Evolutionary conservation across 148 eudicot species (phyloP), one percentile per base, ranked within the genome.

Genomic region (Spergularia bocconei): DNA sequence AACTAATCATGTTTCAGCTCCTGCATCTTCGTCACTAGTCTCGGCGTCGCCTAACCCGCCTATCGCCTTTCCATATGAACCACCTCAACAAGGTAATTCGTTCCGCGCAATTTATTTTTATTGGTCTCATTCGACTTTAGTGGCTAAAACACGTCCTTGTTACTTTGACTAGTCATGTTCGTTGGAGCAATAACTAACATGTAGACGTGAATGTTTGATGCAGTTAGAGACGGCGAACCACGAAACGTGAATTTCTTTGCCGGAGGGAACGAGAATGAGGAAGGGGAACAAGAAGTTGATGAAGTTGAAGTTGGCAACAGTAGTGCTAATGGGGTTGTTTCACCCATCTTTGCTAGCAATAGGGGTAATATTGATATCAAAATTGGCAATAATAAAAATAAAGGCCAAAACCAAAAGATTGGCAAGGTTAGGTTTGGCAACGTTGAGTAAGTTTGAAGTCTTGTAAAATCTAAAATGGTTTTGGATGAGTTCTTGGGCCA

Each of bases 241-340:
- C 20, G 1, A 8, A 57, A 51, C 2, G 58, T 68, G 56, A 50
- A 51, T 1, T 68, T 68, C 7, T 68, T 21, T 4, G 38, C 71
- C n/a, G 71, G 72, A 9, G 72, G 72, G 0, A 69, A 69, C 19
- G 41, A 21, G 58, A 69, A 69, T 52, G 51, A 6, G 20, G 41
- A 13, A 20, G 72, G 72, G n/a, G 38, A 23, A 69, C 72, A 69
- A 23, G 72, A 69, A 21, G 25, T 69, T 14, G 72, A 25, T 6
- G 72, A 69, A 19, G 58, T 69, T 14, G 72, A 69, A 23, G 41
- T 51, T 21, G 64, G 64, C 39, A 61, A 61, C 39, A 61, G 36
- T 25, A 61, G 36, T 25, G 1, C 6, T 11, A 33, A 14, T 12
- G 38, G 15, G 8, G 33, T 3, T 25, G 6, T 13, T 61, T 13